Percentiles rank a stretch among this genome's conserved stretches.
Conservation (phyloP, 331 rosid species). For the Quercus lobata region DNA sequence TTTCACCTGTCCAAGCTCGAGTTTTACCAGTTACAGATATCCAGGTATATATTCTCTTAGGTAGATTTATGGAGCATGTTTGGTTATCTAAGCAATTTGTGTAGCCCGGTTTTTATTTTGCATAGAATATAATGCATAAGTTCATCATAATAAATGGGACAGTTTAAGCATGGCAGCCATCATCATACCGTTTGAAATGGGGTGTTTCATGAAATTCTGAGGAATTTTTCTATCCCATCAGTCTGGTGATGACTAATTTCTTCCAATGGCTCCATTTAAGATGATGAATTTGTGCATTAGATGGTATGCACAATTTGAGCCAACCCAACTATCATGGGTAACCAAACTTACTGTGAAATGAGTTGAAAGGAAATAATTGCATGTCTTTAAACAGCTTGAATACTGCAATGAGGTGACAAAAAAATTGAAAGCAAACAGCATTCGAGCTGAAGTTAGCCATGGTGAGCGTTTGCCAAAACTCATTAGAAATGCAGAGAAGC, state of each 20-base stretch:
- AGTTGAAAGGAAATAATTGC: neutral
- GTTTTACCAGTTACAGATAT: conserved; percentile 86
- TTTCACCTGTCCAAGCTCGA: conserved; percentile 89
- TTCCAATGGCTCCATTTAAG: neutral
- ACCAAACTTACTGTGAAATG: neutral
- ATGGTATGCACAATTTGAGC: neutral
- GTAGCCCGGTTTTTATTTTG: neutral
- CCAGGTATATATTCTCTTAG: conserved; percentile 52
- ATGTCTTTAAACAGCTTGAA: conserved; percentile 47
- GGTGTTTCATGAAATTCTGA: neutral
- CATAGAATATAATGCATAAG: neutral
- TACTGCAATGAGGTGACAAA: conserved; percentile 67
- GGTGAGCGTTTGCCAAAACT: conserved; percentile 94
- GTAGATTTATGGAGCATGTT: neutral
- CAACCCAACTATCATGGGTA: neutral
- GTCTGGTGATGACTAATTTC: neutral
- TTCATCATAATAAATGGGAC: neutral
- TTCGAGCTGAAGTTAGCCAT: conserved; percentile 74
- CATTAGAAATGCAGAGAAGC: conserved; percentile 92
- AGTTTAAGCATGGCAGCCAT: neutral
- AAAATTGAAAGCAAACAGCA: conserved; percentile 55
- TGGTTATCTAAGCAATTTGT: neutral
- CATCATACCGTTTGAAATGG: neutral
- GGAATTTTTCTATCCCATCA: neutral
- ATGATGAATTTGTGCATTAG: neutral